These are phyloP conservation scores for Vitis cinerea DNA, from an alignment of 164 flowering plant species.

Conservation along the genomic window DNA sequence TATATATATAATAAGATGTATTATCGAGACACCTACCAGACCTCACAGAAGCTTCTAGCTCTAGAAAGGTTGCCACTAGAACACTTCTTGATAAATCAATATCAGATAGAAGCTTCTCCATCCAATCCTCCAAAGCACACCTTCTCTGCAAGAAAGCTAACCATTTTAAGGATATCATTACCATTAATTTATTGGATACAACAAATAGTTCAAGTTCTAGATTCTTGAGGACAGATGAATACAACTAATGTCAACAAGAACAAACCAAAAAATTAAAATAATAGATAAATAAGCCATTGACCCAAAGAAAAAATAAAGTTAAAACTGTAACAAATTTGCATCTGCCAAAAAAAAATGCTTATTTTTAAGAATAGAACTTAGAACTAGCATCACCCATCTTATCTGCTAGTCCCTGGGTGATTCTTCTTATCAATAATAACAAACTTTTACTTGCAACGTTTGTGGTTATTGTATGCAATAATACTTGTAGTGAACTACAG, in stretches of 20 bases:
- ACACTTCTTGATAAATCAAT: conserved; percentile 90
- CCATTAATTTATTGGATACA: neutral
- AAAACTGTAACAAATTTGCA: too few species aligned
- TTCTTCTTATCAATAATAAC: too few species aligned
- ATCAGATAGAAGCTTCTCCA: conserved; percentile 81
- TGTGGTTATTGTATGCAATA: too few species aligned
- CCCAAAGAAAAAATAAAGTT: too few species aligned
- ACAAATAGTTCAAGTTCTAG: conserved; percentile 1
- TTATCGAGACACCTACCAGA: conserved; percentile 65
- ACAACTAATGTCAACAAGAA: neutral
- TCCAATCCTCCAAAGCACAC: conserved; percentile 89
- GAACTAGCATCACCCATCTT: too few species aligned
- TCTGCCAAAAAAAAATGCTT: too few species aligned
- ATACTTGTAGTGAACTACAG: too few species aligned
- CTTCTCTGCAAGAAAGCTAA: conserved; percentile 78
- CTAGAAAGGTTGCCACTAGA: conserved; percentile 84
- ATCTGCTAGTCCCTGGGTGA: too few species aligned
- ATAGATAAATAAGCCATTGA: neutral
- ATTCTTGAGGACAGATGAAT: neutral
- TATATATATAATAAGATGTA: neutral
- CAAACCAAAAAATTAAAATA: neutral
- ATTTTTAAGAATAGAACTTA: too few species aligned
- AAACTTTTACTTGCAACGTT: too few species aligned
- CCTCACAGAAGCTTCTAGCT: conserved; percentile 97
- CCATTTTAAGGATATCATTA: conserved; percentile 31